Evolutionary conservation across 2,329 filamentous ascomycete genomes (phyloP).

Genomic region (Hypoxylon sp.): DNA sequence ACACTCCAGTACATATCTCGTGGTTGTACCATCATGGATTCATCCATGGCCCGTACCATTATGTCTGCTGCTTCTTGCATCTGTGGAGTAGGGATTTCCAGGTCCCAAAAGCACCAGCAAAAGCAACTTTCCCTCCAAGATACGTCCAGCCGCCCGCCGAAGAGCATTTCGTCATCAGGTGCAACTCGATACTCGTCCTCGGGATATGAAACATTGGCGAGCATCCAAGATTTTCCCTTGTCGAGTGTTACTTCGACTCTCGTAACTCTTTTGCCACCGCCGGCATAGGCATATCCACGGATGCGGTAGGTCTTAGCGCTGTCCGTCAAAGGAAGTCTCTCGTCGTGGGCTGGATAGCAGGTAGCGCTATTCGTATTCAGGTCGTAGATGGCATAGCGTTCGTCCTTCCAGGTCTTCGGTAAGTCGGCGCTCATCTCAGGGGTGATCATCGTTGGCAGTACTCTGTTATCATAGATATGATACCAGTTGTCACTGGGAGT

Average conservation of each 20-base stretch:
- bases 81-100: constrained; percentile 70
- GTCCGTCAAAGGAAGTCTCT: constrained; percentile 63
- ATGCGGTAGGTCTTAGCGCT: constrained; percentile 67
- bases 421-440: constrained; percentile 81
- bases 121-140: constrained; percentile 82
- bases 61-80: constrained; percentile 74
- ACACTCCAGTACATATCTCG: constrained; percentile 97
- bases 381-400: constrained; percentile 92
- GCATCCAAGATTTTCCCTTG: constrained; percentile 79
- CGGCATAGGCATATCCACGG: constrained; percentile 87
- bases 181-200: constrained; percentile 81
- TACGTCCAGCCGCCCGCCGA: constrained; percentile 81
- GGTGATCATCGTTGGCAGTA: constrained; percentile 85
- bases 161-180: constrained; percentile 69
- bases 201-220: constrained; percentile 81
- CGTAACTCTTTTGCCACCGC: constrained; percentile 84
- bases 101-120: constrained; percentile 92
- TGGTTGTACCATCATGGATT: constrained; percentile 85
- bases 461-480: constrained; percentile 91
- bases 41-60: constrained; percentile 88
- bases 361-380: constrained; percentile 87
- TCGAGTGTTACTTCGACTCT: constrained; percentile 85
- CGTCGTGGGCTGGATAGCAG: constrained; percentile 81
- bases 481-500: constrained; percentile 92
- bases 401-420: constrained; percentile 83